phyloP scores from a whole-genome alignment of 2,329 filamentous ascomycete species.

The Ophiostoma sp. region DNA sequence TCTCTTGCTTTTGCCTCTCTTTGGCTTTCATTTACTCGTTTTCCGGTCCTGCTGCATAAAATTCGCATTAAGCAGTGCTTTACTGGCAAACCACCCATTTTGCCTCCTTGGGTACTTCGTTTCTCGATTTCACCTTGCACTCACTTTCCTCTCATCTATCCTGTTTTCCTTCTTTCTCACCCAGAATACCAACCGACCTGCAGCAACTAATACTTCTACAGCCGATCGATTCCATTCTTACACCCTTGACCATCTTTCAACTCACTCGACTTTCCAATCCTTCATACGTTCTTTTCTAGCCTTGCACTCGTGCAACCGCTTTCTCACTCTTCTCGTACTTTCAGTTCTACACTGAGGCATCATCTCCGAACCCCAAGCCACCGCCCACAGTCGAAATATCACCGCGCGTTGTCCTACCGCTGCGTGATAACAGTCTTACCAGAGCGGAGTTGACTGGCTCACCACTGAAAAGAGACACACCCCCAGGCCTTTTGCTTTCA shows the following conservation, averaged over 20 bases:
- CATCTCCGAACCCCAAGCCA: conserved; percentile 22
- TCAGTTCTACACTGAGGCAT: conserved; percentile 17
- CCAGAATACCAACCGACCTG: background rate
- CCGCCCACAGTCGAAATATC: conserved; percentile 13
- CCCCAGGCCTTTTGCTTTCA: background rate
- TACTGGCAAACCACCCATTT: background rate
- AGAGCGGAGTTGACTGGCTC: conserved; percentile 16
- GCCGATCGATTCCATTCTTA: background rate
- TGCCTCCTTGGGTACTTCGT: conserved; percentile 2
- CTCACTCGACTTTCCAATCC: background rate
- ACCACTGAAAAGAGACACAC: background rate
- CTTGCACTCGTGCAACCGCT: conserved; percentile 16
- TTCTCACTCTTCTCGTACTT: conserved; percentile 9
- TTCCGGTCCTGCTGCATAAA: background rate
- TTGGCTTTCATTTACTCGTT: background rate
- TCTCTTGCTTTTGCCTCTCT: background rate
- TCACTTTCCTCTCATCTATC: background rate
- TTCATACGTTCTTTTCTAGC: background rate
- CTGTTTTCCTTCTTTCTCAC: background rate
- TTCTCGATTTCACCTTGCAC: background rate
- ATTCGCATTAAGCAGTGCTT: background rate
- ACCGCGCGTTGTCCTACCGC: conserved; percentile 20
- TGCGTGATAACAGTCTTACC: conserved; percentile 12
- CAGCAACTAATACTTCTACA: background rate
- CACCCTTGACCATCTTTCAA: background rate